phyloP scores from a whole-genome alignment of 2,329 filamentous ascomycete genomes.

The Calonectria leucothoes region DNA sequence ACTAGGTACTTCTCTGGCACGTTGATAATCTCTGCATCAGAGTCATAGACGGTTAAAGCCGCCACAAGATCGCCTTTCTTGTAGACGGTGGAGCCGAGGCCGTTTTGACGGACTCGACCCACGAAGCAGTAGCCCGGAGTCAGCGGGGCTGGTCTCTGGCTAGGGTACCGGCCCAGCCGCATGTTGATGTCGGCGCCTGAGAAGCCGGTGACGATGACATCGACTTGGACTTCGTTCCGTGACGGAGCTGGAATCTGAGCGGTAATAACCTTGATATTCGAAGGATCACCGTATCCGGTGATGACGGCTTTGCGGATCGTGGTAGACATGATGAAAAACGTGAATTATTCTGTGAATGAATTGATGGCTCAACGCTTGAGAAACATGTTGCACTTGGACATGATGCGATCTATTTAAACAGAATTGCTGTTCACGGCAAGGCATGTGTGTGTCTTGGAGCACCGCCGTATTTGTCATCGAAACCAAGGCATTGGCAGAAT shows the following conservation, averaged over 20 bases:
- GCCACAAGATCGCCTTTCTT: slow-evolving; percentile 48
- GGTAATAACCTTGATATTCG: slow-evolving; percentile 48
- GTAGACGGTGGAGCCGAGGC: slow-evolving; percentile 45
- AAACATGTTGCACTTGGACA: background rate
- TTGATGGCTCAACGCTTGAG: background rate
- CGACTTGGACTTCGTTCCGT: slow-evolving; percentile 57
- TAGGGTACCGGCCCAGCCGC: slow-evolving; percentile 58
- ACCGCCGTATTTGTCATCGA: background rate
- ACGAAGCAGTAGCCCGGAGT: slow-evolving; percentile 61
- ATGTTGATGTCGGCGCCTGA: slow-evolving; percentile 61
- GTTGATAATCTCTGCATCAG: slow-evolving; percentile 58
- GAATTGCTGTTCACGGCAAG: background rate
- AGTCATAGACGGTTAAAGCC: slow-evolving; percentile 53
- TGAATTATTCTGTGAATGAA: slow-evolving; percentile 17
- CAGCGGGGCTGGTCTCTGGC: slow-evolving; percentile 57
- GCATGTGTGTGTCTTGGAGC: background rate
- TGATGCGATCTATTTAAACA: background rate
- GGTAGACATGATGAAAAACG: slow-evolving; percentile 35
- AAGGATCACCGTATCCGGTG: slow-evolving; percentile 53
- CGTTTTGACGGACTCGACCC: slow-evolving; percentile 54
- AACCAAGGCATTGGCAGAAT: background rate
- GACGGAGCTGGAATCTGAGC: slow-evolving; percentile 51
- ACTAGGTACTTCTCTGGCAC: slow-evolving; percentile 58
- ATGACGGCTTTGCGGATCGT: slow-evolving; percentile 58
- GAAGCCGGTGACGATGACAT: slow-evolving; percentile 60